Evolutionary conservation across 2,329 filamentous ascomycete genomes (phyloP).

Genomic region (Penicillium decumbens): DNA sequence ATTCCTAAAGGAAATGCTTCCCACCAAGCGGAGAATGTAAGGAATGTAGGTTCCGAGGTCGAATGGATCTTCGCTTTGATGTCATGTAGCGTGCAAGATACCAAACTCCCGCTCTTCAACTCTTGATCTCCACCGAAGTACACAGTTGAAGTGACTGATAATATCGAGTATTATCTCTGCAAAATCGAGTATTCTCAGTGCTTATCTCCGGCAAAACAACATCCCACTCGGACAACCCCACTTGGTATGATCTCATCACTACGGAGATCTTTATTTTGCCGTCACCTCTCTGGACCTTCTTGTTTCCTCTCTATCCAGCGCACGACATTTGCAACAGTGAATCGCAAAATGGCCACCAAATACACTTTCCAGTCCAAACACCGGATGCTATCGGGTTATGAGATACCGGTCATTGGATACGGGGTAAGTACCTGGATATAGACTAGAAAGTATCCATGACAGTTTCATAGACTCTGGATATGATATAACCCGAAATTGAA

Average conservation of each 20-base stretch:
- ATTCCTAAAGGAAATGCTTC: too few relatives aligned
- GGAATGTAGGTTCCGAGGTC: too few relatives aligned
- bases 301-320: neutral
- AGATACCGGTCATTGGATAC: slow-evolving; percentile 58
- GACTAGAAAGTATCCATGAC: neutral
- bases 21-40: too few relatives aligned
- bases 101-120: too few relatives aligned
- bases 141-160: too few relatives aligned
- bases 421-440: slow-evolving; percentile 43
- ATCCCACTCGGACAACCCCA: slow-evolving; percentile 5
- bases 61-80: too few relatives aligned
- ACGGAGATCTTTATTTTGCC: neutral
- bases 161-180: too few relatives aligned
- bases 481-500: neutral
- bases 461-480: neutral
- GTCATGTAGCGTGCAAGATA: too few relatives aligned
- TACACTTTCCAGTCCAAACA: slow-evolving; percentile 38
- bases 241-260: slow-evolving; percentile 18
- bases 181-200: too few relatives aligned
- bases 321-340: neutral
- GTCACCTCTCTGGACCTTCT: neutral
- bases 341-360: slow-evolving; percentile 17
- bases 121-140: neutral
- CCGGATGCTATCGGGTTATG: slow-evolving; percentile 55
- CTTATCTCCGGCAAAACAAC: neutral